These are phyloP conservation scores for Athelia sp. DNA, from an alignment of 1,284 basidiomycete species.

Conservation along the genomic window DNA sequence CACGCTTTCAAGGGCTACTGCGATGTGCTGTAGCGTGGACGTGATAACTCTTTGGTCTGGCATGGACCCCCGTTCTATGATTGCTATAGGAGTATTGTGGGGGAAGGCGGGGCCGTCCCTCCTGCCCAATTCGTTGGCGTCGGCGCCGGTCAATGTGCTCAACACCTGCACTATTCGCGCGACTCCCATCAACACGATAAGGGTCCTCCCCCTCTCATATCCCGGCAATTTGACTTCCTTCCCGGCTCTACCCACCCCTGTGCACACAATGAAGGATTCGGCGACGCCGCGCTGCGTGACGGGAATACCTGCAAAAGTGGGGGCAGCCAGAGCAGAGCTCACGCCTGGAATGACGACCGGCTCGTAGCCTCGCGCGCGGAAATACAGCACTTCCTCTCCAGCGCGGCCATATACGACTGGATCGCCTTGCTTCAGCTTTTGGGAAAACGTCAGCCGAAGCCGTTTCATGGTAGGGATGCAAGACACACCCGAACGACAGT, in stretches of 20 bases:
- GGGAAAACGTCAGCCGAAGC: constrained; percentile 5
- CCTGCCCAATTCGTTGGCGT: constrained; percentile 12
- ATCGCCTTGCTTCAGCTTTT: constrained; percentile 93
- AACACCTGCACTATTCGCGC: constrained; percentile 78
- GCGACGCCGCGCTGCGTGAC: constrained; percentile 95
- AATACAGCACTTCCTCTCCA: constrained; percentile 92
- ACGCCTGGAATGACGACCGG: constrained; percentile 87
- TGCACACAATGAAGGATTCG: constrained; percentile 86
- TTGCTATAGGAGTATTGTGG: constrained; percentile 76
- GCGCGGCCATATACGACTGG: constrained; percentile 93
- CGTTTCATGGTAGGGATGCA: constrained; percentile 1
- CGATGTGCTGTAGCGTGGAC: constrained; percentile 75
- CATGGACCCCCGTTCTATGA: constrained; percentile 91
- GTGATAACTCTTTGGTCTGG: constrained; percentile 86
- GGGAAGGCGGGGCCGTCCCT: constrained; percentile 70
- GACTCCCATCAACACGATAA: constrained; percentile 93
- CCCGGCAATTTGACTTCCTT: constrained; percentile 82
- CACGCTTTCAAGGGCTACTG: constrained; percentile 62
- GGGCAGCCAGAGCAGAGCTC: constrained; percentile 84
- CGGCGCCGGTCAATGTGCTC: constrained; percentile 44
- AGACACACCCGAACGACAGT: constrained; percentile 78
- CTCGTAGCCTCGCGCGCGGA: constrained; percentile 81
- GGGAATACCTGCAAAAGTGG: constrained; percentile 86
- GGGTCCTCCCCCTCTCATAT: constrained; percentile 78
- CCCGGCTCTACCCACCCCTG: constrained; percentile 87